phyloP scores from a whole-genome alignment of 225 moss, liverwort and hornwort genomes.

The Pseudoscleropodium purum region DNA sequence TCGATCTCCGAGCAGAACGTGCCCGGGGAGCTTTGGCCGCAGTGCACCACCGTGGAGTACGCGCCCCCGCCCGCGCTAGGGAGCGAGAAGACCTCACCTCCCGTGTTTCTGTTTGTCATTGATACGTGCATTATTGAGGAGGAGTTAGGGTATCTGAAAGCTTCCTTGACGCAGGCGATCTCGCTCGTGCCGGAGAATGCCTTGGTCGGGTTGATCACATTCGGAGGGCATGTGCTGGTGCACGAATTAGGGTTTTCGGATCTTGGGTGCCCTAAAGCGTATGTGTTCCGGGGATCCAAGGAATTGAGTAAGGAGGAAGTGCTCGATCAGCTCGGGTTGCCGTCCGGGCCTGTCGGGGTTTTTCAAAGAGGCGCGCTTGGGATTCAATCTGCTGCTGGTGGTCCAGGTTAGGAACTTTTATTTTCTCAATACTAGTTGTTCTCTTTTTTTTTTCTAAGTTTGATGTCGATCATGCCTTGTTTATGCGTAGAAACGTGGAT shows the following conservation, averaged over 20 bases:
- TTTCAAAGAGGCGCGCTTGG: constrained; percentile 56
- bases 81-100: constrained; percentile 40
- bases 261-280: constrained; percentile 78
- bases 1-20: constrained; percentile 83
- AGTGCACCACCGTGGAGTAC: constrained; percentile 91
- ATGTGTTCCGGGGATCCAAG: constrained; percentile 88
- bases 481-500: neutral
- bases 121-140: constrained; percentile 96
- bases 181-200: constrained; percentile 85
- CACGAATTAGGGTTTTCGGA: constrained; percentile 96
- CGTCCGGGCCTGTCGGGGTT: constrained; percentile 38
- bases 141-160: constrained; percentile 73
- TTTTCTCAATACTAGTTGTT: neutral
- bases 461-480: neutral
- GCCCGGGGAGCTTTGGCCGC: constrained; percentile 85
- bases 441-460: neutral
- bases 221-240: constrained; percentile 88
- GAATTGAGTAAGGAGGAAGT: constrained; percentile 90
- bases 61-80: constrained; percentile 46
- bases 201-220: constrained; percentile 84
- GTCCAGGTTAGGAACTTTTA: constrained; percentile 20
- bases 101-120: constrained; percentile 82
- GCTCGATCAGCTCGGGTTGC: constrained; percentile 81
- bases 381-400: constrained; percentile 43
- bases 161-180: constrained; percentile 75